A percentile compares a stretch with the other conserved stretches of the same genome.
Evolutionary conservation across 441 rosid species (phyloP).

Genomic region (Adansonia gregorii): DNA sequence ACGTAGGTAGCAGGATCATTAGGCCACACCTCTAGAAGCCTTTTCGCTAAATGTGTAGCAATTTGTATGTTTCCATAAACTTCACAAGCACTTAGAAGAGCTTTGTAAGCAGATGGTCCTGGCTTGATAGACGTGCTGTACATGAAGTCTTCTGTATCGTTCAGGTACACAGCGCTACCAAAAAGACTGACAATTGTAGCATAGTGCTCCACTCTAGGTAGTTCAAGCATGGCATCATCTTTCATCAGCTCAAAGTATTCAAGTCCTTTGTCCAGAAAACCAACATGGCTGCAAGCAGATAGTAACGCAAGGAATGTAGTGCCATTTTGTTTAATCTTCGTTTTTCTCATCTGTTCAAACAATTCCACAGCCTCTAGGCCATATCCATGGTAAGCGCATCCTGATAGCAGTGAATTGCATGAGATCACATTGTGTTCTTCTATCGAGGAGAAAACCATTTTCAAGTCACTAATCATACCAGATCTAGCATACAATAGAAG

Average conservation of each 20-base stretch:
- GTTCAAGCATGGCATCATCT: conserved; percentile 52
- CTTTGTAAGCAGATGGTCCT: conserved; percentile 64
- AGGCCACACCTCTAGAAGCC: conserved; percentile 59
- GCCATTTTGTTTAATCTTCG: conserved; percentile 45
- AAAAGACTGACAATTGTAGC: conserved; percentile 66
- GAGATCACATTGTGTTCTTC: conserved; percentile 59
- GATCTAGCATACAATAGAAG: conserved; percentile 58
- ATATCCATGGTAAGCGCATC: conserved; percentile 71
- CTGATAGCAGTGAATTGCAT: conserved; percentile 70
- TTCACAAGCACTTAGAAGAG: conserved; percentile 66
- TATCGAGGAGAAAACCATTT: conserved; percentile 57
- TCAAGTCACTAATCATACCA: conserved; percentile 47
- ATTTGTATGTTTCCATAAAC: conserved; percentile 59
- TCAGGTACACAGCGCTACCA: conserved; percentile 61
- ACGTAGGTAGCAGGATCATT: conserved; percentile 67
- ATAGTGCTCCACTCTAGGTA: conserved; percentile 66
- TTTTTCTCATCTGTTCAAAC: conserved; percentile 48
- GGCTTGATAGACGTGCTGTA: conserved; percentile 63
- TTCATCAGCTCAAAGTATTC: conserved; percentile 54
- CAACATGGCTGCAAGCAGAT: conserved; percentile 75
- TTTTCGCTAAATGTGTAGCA: conserved; percentile 57
- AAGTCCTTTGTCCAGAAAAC: conserved; percentile 58
- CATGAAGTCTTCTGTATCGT: conserved; percentile 53
- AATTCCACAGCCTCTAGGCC: conserved; percentile 50
- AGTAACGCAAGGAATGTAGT: conserved; percentile 61